These are phyloP conservation scores for Aleurites moluccanus DNA, from an alignment of 441 rosid genomes.

Conservation along the genomic window DNA sequence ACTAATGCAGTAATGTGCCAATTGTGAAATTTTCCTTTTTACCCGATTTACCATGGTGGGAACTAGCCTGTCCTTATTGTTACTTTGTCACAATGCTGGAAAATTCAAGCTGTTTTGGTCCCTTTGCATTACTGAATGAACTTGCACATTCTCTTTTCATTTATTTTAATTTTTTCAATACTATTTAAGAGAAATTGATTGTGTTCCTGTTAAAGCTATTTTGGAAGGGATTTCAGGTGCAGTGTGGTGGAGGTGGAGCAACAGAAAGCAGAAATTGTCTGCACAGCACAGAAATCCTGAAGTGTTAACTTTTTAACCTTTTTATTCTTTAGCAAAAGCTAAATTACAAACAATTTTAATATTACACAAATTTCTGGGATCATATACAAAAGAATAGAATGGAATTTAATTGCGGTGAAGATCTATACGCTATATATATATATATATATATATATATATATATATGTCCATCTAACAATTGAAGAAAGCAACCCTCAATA, in stretches of 20 bases:
- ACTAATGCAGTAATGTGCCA: background rate
- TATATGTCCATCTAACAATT: background rate
- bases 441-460: background rate
- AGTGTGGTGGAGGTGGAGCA: too few species aligned
- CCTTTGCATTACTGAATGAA: background rate
- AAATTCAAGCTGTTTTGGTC: background rate
- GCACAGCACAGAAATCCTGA: background rate
- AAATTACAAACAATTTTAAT: background rate
- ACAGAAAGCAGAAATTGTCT: too few species aligned
- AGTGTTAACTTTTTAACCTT: background rate
- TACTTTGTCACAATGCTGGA: background rate
- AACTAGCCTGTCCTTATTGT: background rate
- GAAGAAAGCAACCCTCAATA: background rate
- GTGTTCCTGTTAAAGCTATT: background rate
- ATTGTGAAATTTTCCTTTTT: constrained; percentile 6
- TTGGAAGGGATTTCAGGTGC: too few species aligned
- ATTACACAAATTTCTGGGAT: background rate
- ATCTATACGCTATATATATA: background rate
- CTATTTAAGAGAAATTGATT: background rate
- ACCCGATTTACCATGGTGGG: background rate
- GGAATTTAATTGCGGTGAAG: background rate
- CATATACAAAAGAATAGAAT: background rate
- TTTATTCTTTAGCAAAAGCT: background rate
- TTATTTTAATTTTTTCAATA: background rate
- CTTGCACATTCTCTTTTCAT: background rate